phyloP scores from a whole-genome alignment of 2,329 filamentous ascomycete species.

The Colletotrichum simmondsii region DNA sequence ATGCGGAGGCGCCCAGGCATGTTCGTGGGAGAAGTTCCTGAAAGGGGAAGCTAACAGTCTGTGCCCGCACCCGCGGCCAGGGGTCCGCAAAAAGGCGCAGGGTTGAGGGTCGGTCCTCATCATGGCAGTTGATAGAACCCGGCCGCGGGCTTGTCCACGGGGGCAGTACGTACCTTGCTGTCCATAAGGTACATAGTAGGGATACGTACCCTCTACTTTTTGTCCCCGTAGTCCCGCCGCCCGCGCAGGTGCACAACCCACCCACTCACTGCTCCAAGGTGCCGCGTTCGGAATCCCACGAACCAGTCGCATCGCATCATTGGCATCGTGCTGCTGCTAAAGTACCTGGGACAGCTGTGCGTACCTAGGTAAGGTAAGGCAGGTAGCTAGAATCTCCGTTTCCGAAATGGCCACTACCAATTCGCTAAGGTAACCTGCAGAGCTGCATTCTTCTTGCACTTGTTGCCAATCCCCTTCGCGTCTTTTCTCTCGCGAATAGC shows the following conservation, averaged over 20 bases:
- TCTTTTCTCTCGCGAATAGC: neutral
- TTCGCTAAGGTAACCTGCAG: neutral
- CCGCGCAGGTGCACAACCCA: conserved; percentile 23
- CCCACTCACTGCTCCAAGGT: conserved; percentile 10
- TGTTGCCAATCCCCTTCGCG: neutral
- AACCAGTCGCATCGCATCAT: conserved; percentile 32
- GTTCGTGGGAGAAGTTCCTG: conserved; percentile 31
- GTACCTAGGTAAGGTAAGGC: neutral
- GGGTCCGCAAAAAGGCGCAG: conserved; percentile 30
- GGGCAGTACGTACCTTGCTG: conserved; percentile 5
- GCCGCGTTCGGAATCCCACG: conserved; percentile 30
- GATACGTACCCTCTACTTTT: too few species aligned
- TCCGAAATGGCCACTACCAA: neutral
- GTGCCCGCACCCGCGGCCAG: conserved; percentile 32
- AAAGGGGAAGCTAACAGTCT: conserved; percentile 36
- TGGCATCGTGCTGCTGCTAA: conserved; percentile 25
- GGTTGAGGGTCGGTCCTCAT: conserved; percentile 28
- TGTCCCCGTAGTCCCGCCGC: conserved; percentile 14
- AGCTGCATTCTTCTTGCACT: neutral
- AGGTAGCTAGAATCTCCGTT: neutral
- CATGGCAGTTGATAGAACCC: conserved; percentile 34
- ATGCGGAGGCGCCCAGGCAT: conserved; percentile 34
- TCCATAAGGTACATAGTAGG: too few species aligned
- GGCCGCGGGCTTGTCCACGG: conserved; percentile 12
- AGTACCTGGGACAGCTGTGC: conserved; percentile 18